These are phyloP conservation scores for Fusarium miscanthi DNA, from an alignment of 2,329 filamentous ascomycete genomes.

Conservation along the genomic window DNA sequence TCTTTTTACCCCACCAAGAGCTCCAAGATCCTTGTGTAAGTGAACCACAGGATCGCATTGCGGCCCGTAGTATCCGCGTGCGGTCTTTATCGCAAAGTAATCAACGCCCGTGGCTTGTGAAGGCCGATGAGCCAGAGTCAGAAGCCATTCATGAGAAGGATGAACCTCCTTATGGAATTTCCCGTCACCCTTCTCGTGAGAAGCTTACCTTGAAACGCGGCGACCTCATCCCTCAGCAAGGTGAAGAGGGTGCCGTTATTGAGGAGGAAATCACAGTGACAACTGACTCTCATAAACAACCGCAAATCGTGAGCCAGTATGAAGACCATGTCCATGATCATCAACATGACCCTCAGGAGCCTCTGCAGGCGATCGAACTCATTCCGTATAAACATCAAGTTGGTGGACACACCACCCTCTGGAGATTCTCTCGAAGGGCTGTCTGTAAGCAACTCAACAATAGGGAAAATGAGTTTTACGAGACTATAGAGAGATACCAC, in stretches of 20 bases:
- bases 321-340: conserved; percentile 64
- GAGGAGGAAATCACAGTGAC: conserved; percentile 58
- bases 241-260: conserved; percentile 53
- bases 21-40: conserved; percentile 51
- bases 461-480: conserved; percentile 98
- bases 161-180: conserved; percentile 38
- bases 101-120: conserved; percentile 66
- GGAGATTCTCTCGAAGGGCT: conserved; percentile 92
- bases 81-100: conserved; percentile 56
- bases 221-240: conserved; percentile 50
- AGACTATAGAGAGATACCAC: conserved; percentile 91
- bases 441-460: conserved; percentile 99
- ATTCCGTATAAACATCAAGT: conserved; percentile 98
- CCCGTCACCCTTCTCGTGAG: conserved; percentile 47
- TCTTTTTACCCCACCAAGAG: conserved; percentile 82
- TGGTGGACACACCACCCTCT: conserved; percentile 94
- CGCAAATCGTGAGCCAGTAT: conserved; percentile 55
- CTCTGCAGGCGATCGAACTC: conserved; percentile 90
- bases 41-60: conserved; percentile 48
- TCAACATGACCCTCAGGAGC: conserved; percentile 64
- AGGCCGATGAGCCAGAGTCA: conserved; percentile 63
- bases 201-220: conserved; percentile 43
- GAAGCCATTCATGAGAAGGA: conserved; percentile 44
- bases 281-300: conserved; percentile 46
- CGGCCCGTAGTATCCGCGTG: conserved; percentile 61